Percentiles rank a stretch among this genome's conserved stretches.
Evolutionary conservation across 768 basidiomycete species (phyloP).

Genomic region (Tulasnella sp.): DNA sequence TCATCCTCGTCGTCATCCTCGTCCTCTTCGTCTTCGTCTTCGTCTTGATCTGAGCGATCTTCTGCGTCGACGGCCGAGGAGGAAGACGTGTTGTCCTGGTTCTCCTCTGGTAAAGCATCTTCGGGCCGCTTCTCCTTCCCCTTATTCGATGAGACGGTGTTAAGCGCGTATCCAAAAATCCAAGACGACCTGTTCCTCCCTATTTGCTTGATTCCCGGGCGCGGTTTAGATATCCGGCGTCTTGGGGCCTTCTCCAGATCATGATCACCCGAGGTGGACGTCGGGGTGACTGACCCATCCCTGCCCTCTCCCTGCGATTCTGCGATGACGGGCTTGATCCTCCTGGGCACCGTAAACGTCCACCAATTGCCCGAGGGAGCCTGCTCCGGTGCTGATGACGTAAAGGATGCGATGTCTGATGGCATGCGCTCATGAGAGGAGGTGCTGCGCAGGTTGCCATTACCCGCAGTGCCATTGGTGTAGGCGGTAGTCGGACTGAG

Average conservation of each 20-base stretch:
- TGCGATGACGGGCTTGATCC: neutral
- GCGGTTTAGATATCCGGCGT: slow-evolving; percentile 1
- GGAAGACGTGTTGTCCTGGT: neutral
- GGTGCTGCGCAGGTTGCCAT: slow-evolving; percentile 39
- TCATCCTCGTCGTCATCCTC: slow-evolving; percentile 19
- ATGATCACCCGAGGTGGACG: slow-evolving; percentile 1
- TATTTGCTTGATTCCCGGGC: neutral
- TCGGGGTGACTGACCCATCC: neutral
- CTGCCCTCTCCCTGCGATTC: neutral
- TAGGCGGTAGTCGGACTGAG: slow-evolving; percentile 34
- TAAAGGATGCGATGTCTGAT: slow-evolving; percentile 41
- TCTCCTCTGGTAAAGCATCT: neutral
- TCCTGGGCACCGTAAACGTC: slow-evolving; percentile 19
- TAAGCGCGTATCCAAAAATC: slow-evolving; percentile 22
- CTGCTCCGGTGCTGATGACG: slow-evolving; percentile 35
- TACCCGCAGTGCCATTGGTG: slow-evolving; percentile 28
- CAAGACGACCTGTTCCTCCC: slow-evolving; percentile 9
- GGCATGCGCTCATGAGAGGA: slow-evolving; percentile 48
- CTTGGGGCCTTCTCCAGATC: slow-evolving; percentile 5
- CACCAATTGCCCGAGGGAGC: slow-evolving; percentile 24
- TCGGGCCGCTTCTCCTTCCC: slow-evolving; percentile 21
- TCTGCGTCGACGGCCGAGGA: slow-evolving; percentile 9
- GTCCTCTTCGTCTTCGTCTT: neutral
- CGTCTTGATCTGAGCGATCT: slow-evolving; percentile 29
- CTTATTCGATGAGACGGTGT: neutral